Percentiles rank a stretch among this genome's conserved stretches.
phyloP scores from a whole-genome alignment of 495 filamentous ascomycete genomes.

The Neurospora sp. region DNA sequence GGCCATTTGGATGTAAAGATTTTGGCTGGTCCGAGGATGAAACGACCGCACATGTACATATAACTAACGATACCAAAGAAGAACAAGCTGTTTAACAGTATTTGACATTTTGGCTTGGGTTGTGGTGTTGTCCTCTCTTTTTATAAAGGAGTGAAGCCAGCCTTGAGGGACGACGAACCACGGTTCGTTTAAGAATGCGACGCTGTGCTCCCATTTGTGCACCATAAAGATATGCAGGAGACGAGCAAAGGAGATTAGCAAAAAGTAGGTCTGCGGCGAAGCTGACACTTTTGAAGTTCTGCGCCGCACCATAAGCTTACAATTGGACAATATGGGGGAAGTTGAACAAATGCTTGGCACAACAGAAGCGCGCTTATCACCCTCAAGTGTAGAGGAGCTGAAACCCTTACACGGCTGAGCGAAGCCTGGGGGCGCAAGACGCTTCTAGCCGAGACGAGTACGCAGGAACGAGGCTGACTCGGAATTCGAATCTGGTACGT shows the following conservation, averaged over 20 bases:
- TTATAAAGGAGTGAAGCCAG: not conserved
- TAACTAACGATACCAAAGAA: not conserved
- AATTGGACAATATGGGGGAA: not conserved
- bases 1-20: not conserved
- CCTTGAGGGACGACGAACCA: not conserved
- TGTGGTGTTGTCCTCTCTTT: not conserved
- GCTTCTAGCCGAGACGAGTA: not conserved
- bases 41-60: not conserved
- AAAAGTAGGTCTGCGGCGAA: not conserved
- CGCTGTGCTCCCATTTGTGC: not conserved
- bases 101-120: not conserved
- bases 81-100: not conserved
- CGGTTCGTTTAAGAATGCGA: not conserved
- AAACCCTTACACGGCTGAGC: not conserved
- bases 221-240: not conserved
- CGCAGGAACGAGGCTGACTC: not conserved
- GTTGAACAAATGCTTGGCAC: not conserved
- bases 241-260: not conserved
- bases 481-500: not conserved
- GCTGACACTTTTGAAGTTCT: not conserved
- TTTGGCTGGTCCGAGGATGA: not conserved
- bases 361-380: not conserved
- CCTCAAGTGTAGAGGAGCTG: not conserved
- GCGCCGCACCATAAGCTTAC: not conserved
- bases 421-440: not conserved